phyloP scores from a whole-genome alignment of 78 protist genomes.

The Anaeramoeba flamelloides region DNA sequence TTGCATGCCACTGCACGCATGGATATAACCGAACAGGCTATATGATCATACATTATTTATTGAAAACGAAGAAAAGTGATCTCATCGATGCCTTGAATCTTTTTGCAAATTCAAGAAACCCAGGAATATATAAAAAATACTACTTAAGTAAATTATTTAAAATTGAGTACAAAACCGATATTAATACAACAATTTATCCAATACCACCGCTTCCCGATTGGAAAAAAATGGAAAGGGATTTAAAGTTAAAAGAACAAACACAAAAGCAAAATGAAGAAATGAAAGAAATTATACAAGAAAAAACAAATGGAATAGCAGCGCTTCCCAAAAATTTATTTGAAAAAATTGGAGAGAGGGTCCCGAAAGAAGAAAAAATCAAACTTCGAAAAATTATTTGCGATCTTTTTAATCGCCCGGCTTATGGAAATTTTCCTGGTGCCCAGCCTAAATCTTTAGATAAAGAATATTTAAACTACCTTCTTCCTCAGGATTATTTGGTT shows the following conservation, averaged over 20 bases:
- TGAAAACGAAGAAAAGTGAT: neutral
- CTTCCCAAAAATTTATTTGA: too few species aligned
- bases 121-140: neutral
- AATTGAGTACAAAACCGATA: neutral
- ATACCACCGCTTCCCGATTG: neutral
- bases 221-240: neutral
- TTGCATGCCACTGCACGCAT: neutral
- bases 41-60: neutral
- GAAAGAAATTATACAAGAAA: neutral
- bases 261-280: too few species aligned
- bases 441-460: neutral
- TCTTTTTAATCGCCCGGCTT: neutral
- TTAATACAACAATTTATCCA: neutral
- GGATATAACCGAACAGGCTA: neutral
- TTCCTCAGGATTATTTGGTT: neutral
- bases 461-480: neutral
- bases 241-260: too few species aligned
- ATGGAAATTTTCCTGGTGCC: neutral
- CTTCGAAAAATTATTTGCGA: neutral
- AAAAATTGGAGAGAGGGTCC: neutral
- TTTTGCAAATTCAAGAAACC: neutral
- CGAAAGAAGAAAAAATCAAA: neutral
- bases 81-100: neutral
- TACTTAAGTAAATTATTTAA: neutral
- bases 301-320: neutral